Conservation (phyloP, 805 yeast species). For the Cyberlindnera subsufficiens region DNA sequence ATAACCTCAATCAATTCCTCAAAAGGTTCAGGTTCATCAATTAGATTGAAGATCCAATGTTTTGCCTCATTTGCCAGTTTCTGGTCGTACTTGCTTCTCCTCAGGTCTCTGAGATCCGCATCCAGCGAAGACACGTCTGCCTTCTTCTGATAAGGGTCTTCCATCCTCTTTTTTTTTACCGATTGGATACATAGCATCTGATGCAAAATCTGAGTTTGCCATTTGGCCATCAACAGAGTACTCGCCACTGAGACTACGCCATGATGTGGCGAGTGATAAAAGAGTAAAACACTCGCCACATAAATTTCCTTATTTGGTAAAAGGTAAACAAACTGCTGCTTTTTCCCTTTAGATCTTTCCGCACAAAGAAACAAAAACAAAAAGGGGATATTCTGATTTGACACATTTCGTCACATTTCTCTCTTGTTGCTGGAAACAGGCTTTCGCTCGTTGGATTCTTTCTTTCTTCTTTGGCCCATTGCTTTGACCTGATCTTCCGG, state of each 20-base stretch:
- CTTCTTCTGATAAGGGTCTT: slow-evolving; percentile 21
- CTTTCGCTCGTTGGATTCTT: too few species aligned
- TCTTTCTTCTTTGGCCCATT: too few species aligned
- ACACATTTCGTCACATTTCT: too few species aligned
- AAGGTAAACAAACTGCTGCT: not conserved
- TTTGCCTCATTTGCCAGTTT: slow-evolving; percentile 36
- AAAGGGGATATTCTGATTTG: too few species aligned
- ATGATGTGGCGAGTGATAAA: not conserved
- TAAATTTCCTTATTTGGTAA: not conserved
- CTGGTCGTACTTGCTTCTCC: slow-evolving; percentile 45
- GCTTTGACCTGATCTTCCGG: too few species aligned
- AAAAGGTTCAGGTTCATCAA: slow-evolving; percentile 28
- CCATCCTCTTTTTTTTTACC: slow-evolving; percentile 1
- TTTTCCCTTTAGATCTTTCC: too few species aligned
- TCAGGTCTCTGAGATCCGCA: slow-evolving; percentile 47
- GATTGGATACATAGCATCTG: not conserved
- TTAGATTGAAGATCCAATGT: slow-evolving; percentile 46
- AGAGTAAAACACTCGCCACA: slow-evolving; percentile 3
- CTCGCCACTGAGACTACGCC: too few species aligned
- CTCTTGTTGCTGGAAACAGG: too few species aligned
- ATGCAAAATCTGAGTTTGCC: too few species aligned
- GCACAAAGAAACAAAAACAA: too few species aligned
- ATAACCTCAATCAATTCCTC: slow-evolving; percentile 48
- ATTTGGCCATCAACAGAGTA: too few species aligned
- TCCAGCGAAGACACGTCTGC: slow-evolving; percentile 54